A percentile compares a stretch with the other conserved stretches of the same genome.
These are phyloP conservation scores for Penicillium sp. DNA, from an alignment of 2,329 filamentous ascomycete species.

Conservation along the genomic window DNA sequence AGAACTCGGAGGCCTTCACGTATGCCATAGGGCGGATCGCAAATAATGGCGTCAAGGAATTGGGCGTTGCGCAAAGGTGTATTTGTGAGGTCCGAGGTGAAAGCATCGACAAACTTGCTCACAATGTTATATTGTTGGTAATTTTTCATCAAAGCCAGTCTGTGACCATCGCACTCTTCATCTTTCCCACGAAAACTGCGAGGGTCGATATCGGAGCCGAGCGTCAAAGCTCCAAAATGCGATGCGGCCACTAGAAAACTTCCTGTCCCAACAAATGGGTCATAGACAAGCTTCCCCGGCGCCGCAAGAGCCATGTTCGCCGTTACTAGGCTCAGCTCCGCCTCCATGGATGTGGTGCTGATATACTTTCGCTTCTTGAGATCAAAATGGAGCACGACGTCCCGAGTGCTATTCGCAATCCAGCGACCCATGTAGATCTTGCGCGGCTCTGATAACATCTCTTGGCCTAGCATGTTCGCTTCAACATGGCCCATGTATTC, in stretches of 20 bases:
- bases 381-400: conserved; percentile 67
- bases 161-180: conserved; percentile 42
- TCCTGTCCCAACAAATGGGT: conserved; percentile 92
- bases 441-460: conserved; percentile 48
- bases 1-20: conserved; percentile 86
- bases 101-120: conserved; percentile 64
- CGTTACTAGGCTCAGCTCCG: conserved; percentile 82
- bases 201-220: conserved; percentile 91
- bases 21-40: conserved; percentile 93
- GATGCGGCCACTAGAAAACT: conserved; percentile 87
- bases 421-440: conserved; percentile 66
- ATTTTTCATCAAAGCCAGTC: conserved; percentile 56
- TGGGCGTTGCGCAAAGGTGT: conserved; percentile 59
- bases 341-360: conserved; percentile 94
- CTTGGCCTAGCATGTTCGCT: conserved; percentile 32
- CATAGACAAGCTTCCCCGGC: conserved; percentile 81
- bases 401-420: conserved; percentile 60
- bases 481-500: conserved; percentile 58
- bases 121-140: conserved; percentile 75
- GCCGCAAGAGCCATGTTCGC: conserved; percentile 82
- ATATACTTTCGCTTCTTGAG: conserved; percentile 93
- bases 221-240: conserved; percentile 76
- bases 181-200: conserved; percentile 68
- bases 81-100: conserved; percentile 83
- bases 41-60: conserved; percentile 86